These are phyloP conservation scores for Paulownia fortunei DNA, from an alignment of 257 asterid species.

Conservation along the genomic window DNA sequence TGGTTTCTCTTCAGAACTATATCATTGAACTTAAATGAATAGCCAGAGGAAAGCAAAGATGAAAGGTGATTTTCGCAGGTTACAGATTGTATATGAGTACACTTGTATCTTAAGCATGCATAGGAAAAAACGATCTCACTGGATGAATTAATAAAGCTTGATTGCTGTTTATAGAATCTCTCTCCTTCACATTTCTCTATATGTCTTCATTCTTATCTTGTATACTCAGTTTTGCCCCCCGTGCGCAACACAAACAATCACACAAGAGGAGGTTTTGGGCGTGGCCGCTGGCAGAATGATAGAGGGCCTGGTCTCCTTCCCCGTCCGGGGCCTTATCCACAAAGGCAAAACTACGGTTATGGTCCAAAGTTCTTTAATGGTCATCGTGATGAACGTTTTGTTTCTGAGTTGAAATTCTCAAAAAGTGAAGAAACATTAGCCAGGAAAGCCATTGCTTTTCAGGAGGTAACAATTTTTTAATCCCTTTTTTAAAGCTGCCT, in stretches of 20 bases:
- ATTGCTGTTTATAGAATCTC: neutral
- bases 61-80: neutral
- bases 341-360: constrained; percentile 62
- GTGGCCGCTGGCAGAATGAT: constrained; percentile 87
- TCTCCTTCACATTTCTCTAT: neutral
- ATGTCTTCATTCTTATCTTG: constrained; percentile 32
- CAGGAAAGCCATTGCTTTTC: constrained; percentile 75
- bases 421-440: constrained; percentile 97
- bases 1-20: constrained; percentile 2
- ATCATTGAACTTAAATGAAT: neutral
- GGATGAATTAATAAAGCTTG: neutral
- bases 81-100: constrained; percentile 11
- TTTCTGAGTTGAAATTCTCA: constrained; percentile 84
- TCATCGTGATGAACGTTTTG: constrained; percentile 88
- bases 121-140: neutral
- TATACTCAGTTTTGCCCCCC: constrained; percentile 65
- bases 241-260: constrained; percentile 62
- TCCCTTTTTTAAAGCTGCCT: neutral
- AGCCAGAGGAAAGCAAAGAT: constrained; percentile 10
- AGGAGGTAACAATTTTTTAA: constrained; percentile 62
- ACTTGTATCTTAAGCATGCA: neutral
- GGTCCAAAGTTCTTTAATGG: constrained; percentile 58
- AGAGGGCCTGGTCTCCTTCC: constrained; percentile 87
- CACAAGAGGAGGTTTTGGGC: constrained; percentile 77
- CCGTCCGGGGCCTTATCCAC: constrained; percentile 81